Evolutionary conservation across 2,329 filamentous ascomycete genomes (phyloP), one percentile per base, ranked within the genome.

Genomic region (Penicillium sp.): DNA sequence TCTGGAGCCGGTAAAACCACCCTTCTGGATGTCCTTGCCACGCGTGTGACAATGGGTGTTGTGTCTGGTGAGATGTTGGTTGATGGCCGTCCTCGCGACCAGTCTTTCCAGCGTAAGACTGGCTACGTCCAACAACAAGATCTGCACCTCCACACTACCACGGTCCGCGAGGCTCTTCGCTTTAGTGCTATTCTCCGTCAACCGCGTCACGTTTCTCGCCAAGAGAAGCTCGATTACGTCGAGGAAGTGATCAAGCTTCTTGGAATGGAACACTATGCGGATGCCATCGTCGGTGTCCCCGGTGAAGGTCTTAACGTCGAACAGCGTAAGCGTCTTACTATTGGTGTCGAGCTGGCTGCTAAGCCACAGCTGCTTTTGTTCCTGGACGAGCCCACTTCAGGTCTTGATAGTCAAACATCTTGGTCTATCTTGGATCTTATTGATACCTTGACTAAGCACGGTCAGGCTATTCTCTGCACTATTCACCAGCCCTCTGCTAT

Each of bases 401-500:
- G 91, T 75, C 81, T 96, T 19, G 91, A 96, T 69, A 88, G 83
- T 63, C 89, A 95, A 69, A 95, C 90, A 1, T 91, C 89, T 0
- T 96, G 88, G 88, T 87, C 88, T 56, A 95, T 96, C 64, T 78
- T 89, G 40, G 84, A 88, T 66, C 79, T 96, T 10, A 79, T 97
- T 35, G 85, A 94, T 69, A 95, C 94, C 70, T 77, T 96, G 31
- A 88, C 88, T 61, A 86, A 91, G 68, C 85, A 83, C 55, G 90
- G 91, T 15, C 88, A 94, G 66, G 90, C 91, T 45, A 88, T 96
- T 69, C 82, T 96, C n/a, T 95, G 89, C 73, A 96, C 91, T 0
- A 96, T 96, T 53, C 91, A 97, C 68, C 91, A 97, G 69, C 91
- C 91, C n/a, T 94, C 88, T 13, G 89, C 90, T 31, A 89, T 95